Evolutionary conservation across 805 yeast genomes (phyloP).

Genomic region (Candida insectorum): DNA sequence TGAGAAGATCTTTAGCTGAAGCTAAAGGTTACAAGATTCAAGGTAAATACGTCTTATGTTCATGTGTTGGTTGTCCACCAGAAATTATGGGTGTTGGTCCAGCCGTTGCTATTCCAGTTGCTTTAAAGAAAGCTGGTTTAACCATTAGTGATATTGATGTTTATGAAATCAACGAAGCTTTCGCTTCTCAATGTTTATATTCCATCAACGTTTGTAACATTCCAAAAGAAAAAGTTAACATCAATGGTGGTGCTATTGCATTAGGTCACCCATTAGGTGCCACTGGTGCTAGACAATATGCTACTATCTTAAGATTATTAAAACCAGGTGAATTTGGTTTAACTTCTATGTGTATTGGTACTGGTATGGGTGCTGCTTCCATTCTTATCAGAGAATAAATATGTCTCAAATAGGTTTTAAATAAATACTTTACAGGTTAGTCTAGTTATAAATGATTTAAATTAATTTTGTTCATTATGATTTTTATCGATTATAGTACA

Average conservation of each 20-base stretch:
- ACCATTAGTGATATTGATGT: conserved; percentile 63
- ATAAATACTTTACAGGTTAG: no score
- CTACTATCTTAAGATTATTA: conserved; percentile 81
- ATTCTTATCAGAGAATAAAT: conserved; percentile 72
- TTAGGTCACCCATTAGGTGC: conserved; percentile 46
- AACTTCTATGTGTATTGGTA: conserved; percentile 95
- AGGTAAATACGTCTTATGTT: conserved; percentile 77
- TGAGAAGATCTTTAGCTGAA: conserved; percentile 84
- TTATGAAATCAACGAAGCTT: conserved; percentile 93
- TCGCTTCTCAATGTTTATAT: conserved; percentile 90
- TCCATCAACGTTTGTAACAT: conserved; percentile 65
- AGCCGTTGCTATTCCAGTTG: conserved; percentile 88
- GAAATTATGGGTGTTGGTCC: conserved; percentile 99
- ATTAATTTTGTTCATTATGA: no score
- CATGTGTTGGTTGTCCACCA: conserved; percentile 91
- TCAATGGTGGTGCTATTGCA: conserved; percentile 81
- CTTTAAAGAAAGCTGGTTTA: conserved; percentile 60
- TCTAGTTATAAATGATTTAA: no score
- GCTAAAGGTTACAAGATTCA: conserved; percentile 64
- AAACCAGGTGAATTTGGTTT: conserved; percentile 81
- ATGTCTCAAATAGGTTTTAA: no score
- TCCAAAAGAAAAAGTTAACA: conserved; percentile 63
- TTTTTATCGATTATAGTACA: no score
- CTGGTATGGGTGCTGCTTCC: conserved; percentile 98
- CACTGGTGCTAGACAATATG: conserved; percentile 84